Evolutionary conservation across 177 flowering plant species (phyloP).

Genomic region (Tripterygium wilfordii): DNA sequence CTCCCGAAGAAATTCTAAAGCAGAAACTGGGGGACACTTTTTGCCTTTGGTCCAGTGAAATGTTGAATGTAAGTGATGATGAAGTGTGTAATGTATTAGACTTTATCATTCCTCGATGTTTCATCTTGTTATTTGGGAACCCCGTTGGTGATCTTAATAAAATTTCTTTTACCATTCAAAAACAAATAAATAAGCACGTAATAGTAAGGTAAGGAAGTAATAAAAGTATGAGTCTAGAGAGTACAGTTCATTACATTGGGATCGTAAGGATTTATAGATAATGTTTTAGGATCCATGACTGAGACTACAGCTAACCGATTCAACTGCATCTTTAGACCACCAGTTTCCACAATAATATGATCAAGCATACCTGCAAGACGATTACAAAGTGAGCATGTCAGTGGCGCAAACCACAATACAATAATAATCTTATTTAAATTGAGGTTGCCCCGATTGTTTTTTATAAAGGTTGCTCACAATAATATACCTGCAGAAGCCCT

Average conservation of each 20-base stretch:
- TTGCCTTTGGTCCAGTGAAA: too few species aligned
- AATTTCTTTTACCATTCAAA: too few species aligned
- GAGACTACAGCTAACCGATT: constrained; percentile 75
- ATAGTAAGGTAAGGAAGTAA: too few species aligned
- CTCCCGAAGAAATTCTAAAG: too few species aligned
- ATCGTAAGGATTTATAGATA: constrained; percentile 86
- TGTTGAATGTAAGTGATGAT: too few species aligned
- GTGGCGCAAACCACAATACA: not conserved
- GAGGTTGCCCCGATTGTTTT: not conserved
- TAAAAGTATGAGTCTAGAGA: too few species aligned
- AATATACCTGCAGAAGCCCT: constrained; percentile 76
- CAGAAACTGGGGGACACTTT: too few species aligned
- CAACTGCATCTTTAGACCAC: constrained; percentile 66
- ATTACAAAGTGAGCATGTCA: constrained; percentile 1
- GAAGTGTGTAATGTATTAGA: too few species aligned
- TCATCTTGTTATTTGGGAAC: too few species aligned
- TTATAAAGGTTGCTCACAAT: not conserved
- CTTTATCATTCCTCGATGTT: too few species aligned
- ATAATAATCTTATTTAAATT: not conserved
- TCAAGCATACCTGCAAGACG: constrained; percentile 85
- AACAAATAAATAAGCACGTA: too few species aligned
- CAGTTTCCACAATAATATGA: constrained; percentile 77
- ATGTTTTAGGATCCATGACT: constrained; percentile 73
- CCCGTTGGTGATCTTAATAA: too few species aligned
- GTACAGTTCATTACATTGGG: constrained; percentile 64